Evolutionary conservation across 805 yeast species (phyloP).

Genomic region (Sugiyamaella qingdaonensis): DNA sequence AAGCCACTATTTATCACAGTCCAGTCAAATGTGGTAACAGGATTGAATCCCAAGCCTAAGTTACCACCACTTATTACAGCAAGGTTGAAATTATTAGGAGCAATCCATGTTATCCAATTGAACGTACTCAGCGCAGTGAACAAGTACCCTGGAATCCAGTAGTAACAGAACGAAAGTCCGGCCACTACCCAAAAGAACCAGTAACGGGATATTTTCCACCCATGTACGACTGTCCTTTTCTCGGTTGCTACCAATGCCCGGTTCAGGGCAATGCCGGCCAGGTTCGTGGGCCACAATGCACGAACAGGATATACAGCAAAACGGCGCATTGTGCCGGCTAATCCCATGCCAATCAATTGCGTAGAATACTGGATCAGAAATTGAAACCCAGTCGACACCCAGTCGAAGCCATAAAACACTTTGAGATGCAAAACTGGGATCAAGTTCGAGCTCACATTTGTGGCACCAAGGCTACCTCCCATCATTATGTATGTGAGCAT

Average conservation of each 20-base stretch:
- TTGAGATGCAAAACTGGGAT: constrained; percentile 16
- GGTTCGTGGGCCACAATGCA: constrained; percentile 48
- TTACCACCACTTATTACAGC: constrained; percentile 51
- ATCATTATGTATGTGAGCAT: constrained; percentile 47
- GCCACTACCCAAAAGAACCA: constrained; percentile 46
- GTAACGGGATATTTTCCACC: constrained; percentile 58
- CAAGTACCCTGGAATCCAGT: constrained; percentile 58
- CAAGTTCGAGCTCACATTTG: constrained; percentile 13
- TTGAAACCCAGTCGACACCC: constrained; percentile 42
- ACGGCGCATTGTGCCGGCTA: constrained; percentile 52
- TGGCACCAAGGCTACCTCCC: not conserved
- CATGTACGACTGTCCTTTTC: constrained; percentile 41
- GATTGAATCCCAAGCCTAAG: constrained; percentile 42
- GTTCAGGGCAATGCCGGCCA: constrained; percentile 53
- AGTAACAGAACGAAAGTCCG: constrained; percentile 43
- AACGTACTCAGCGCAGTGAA: constrained; percentile 55
- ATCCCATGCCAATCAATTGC: constrained; percentile 50
- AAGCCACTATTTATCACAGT: constrained; percentile 37
- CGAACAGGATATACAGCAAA: constrained; percentile 43
- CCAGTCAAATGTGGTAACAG: constrained; percentile 46
- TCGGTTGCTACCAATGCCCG: constrained; percentile 41
- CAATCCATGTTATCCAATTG: constrained; percentile 60
- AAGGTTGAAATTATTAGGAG: constrained; percentile 46
- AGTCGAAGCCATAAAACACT: constrained; percentile 25
- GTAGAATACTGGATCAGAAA: constrained; percentile 42